Base-by-base conservation (phyloP, 495 filamentous ascomycete genomes). In the Annulohypoxylon stygium region DNA sequence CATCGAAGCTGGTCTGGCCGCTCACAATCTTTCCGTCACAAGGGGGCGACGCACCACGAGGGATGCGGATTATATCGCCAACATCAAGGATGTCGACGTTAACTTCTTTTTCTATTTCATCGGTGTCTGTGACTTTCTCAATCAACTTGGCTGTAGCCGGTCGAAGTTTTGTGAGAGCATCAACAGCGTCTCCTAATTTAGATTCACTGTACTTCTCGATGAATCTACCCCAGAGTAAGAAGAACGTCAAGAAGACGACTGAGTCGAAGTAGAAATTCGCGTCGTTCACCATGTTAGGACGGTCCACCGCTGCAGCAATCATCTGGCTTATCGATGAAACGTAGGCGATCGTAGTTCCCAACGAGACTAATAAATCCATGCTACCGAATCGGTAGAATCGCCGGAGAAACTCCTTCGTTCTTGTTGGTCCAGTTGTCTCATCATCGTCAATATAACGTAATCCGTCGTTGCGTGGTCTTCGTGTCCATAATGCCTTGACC, bases 181-280 rank as follows among this genome's bases (percentile, higher is more conserved):
- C 88, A 4, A 98, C 93, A 4, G 95, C 96, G 78, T 97, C 92
- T 2, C 95, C 95, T 0, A 95, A 93, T 77, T 92, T 94, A 1
- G 93, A 90, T 82, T 98, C 97, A 85, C 92, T 97, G 82, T 95
- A 96, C 18, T 93, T 91, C 81, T 98, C 95, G 53, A 98, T 87
- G 55, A 90, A 89, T 14, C 94, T 89, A 1, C 88, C 88, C 60
- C 92, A 86, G 5, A 98, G 88, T 57, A 98, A 89, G 77, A 98
- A 98, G 61, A 98, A 86, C 0, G 96, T 98, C 47, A 98, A 81
- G 67, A 98, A 97, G 1, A 97, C 93, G 2, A 97, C 96, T 2
- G 94, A 93, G 79, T 98, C 96, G 74, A 98, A 98, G 76, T 97
- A 98, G 8, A 90, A 92, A 8, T 90, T 86, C 14, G 82, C 83